Evolutionary conservation across 768 basidiomycete species (phyloP).

Genomic region (Rhizopogon vesiculosus): DNA sequence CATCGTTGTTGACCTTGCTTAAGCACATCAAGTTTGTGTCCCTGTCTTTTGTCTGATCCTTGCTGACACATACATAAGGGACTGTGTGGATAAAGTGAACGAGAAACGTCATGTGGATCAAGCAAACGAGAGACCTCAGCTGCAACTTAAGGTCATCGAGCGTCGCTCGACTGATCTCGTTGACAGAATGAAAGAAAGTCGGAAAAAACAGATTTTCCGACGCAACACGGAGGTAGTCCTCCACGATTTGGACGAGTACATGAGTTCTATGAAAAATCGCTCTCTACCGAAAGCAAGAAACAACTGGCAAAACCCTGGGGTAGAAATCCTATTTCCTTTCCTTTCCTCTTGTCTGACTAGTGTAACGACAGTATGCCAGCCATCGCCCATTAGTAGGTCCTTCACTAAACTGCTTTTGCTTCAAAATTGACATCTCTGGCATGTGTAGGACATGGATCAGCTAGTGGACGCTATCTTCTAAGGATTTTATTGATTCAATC

Average conservation of each 20-base stretch:
- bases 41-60: background rate
- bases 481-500: background rate
- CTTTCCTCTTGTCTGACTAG: background rate
- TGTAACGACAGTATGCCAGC: conserved; percentile 2
- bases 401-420: background rate
- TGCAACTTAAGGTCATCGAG: conserved; percentile 1
- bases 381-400: conserved; percentile 7
- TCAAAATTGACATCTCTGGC: background rate
- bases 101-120: conserved; percentile 13
- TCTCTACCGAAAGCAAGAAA: background rate
- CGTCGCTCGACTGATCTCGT: conserved; percentile 11
- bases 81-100: conserved; percentile 13
- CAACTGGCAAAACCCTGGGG: background rate
- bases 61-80: conserved; percentile 3
- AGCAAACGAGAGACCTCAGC: conserved; percentile 10
- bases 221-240: conserved; percentile 10
- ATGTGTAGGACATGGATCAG: background rate
- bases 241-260: conserved; percentile 2
- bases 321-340: background rate
- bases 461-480: background rate
- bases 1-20: conserved; percentile 20
- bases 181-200: background rate
- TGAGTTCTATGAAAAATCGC: background rate
- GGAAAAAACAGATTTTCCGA: conserved; percentile 8
- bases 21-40: conserved; percentile 18